Evolutionary conservation across 495 filamentous ascomycete genomes (phyloP).

Genomic region (Hypoxylon trugodes): DNA sequence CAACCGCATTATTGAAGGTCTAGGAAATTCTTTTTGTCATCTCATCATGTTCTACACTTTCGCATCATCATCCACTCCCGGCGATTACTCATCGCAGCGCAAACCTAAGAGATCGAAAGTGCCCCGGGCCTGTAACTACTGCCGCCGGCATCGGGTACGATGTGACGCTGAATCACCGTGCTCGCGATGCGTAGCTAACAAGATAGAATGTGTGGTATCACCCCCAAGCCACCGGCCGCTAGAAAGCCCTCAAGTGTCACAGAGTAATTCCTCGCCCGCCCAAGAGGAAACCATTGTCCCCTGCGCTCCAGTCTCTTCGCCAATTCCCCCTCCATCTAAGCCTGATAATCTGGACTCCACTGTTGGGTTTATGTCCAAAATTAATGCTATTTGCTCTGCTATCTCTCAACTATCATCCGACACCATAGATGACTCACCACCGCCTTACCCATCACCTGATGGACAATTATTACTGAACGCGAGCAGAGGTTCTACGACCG

Average conservation of each 20-base stretch:
- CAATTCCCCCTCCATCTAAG: constrained; percentile 13
- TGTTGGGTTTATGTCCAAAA: constrained; percentile 45
- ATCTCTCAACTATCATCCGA: constrained; percentile 35
- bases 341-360: constrained; percentile 41
- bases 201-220: constrained; percentile 32
- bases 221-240: constrained; percentile 3
- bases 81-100: not conserved
- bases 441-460: constrained; percentile 29
- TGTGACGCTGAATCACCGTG: constrained; percentile 44
- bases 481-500: constrained; percentile 12
- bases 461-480: constrained; percentile 13
- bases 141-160: constrained; percentile 44
- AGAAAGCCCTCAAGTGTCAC: constrained; percentile 2
- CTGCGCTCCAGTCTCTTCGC: not conserved
- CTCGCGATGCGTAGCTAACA: constrained; percentile 40
- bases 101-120: constrained; percentile 41
- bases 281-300: not conserved
- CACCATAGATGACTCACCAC: constrained; percentile 26
- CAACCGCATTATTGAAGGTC: too few relatives aligned
- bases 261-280: not conserved
- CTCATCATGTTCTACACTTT: constrained; percentile 16
- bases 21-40: too few relatives aligned
- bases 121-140: constrained; percentile 43
- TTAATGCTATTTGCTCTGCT: constrained; percentile 44
- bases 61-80: not conserved